Conservation (phyloP, 352 stramenopile species). For the Phytophthora litchii region DNA sequence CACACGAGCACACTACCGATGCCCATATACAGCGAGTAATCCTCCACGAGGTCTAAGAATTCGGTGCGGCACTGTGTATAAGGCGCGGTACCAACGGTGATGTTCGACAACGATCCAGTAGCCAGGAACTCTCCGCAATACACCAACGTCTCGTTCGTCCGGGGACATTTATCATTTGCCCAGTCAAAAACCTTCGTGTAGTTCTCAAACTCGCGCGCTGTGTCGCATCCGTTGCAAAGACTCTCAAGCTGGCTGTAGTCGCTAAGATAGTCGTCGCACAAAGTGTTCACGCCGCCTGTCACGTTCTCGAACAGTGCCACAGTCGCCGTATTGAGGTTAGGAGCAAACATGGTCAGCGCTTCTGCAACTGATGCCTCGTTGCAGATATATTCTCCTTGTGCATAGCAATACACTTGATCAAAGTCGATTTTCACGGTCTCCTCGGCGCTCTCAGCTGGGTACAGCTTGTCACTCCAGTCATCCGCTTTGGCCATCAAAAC, state of each 20-base stretch:
- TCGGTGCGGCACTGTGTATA: slow-evolving; percentile 55
- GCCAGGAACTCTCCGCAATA: slow-evolving; percentile 71
- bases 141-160: slow-evolving; percentile 50
- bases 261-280: slow-evolving; percentile 56
- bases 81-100: slow-evolving; percentile 43
- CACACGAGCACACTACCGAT: slow-evolving; percentile 45
- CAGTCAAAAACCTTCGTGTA: slow-evolving; percentile 80
- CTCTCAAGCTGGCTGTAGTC: slow-evolving; percentile 43
- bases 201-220: slow-evolving; percentile 62
- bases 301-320: slow-evolving; percentile 39
- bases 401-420: slow-evolving; percentile 74
- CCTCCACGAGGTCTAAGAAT: slow-evolving; percentile 54
- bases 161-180: slow-evolving; percentile 78
- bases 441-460: slow-evolving; percentile 58
- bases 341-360: slow-evolving; percentile 53
- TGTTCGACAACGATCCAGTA: slow-evolving; percentile 29
- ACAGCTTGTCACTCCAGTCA: slow-evolving; percentile 52
- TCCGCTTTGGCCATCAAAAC: slow-evolving; percentile 45
- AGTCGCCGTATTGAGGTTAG: slow-evolving; percentile 35
- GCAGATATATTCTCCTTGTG: slow-evolving; percentile 74
- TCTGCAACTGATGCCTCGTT: slow-evolving; percentile 54
- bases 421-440: slow-evolving; percentile 58
- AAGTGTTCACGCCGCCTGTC: slow-evolving; percentile 54
- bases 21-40: slow-evolving; percentile 45
- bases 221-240: slow-evolving; percentile 57